phyloP scores from a whole-genome alignment of 257 asterid species.

The Solanum pinnatisectum region DNA sequence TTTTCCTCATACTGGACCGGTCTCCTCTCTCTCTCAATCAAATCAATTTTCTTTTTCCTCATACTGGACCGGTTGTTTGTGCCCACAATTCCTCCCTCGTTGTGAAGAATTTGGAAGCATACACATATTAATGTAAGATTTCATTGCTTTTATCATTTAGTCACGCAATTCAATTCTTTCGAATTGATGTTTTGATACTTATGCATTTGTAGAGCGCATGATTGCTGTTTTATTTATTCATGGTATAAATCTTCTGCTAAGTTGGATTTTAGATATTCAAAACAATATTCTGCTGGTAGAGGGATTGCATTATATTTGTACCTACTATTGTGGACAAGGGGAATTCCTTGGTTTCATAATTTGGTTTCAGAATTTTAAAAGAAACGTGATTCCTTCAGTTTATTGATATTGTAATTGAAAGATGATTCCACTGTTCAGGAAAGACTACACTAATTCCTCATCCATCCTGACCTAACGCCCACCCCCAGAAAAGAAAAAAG shows the following conservation, averaged over 20 bases:
- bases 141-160: not conserved
- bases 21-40: not conserved
- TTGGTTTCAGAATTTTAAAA: not conserved
- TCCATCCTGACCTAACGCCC: not conserved
- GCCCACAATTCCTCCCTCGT: not conserved
- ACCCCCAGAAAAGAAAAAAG: not conserved
- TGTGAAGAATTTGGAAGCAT: not conserved
- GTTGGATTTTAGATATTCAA: not conserved
- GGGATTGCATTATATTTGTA: not conserved
- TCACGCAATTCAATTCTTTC: not conserved
- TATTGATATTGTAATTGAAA: not conserved
- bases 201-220: not conserved
- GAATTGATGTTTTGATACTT: not conserved
- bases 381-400: not conserved
- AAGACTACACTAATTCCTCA: not conserved
- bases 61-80: not conserved
- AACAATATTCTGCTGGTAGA: not conserved
- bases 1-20: not conserved
- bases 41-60: not conserved
- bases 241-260: not conserved
- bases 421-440: not conserved
- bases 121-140: not conserved
- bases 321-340: not conserved
- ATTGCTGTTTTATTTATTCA: not conserved
- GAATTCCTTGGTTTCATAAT: not conserved